phyloP scores from a whole-genome alignment of 139 green algal genomes.

The Picochlorum sp. region DNA sequence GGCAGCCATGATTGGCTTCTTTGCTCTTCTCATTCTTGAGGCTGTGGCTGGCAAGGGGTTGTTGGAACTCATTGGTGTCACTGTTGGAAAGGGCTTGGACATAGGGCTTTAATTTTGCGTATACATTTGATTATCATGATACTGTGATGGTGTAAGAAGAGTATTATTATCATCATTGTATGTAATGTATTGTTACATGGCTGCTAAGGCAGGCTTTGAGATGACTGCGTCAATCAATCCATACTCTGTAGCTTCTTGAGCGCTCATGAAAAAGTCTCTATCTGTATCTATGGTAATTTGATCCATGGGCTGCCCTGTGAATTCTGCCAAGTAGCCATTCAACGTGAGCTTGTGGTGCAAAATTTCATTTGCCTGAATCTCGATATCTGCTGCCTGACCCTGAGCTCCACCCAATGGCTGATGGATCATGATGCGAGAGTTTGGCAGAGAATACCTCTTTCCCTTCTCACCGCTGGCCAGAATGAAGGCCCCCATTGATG shows the following conservation, averaged over 20 bases:
- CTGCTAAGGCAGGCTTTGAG: conserved; percentile 26
- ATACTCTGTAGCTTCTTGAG: conserved; percentile 94
- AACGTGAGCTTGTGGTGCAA: conserved; percentile 99
- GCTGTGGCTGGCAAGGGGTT: conserved; percentile 53
- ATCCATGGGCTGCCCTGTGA: conserved; percentile 91
- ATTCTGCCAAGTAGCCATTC: conserved; percentile 95
- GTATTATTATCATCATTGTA: too few relatives aligned
- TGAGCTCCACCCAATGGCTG: conserved; percentile 96
- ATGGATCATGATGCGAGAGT: conserved; percentile 99
- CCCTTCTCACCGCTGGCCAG: conserved; percentile 86
- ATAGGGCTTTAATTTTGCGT: conserved; percentile 59
- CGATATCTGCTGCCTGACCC: conserved; percentile 98
- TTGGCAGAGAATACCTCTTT: conserved; percentile 94
- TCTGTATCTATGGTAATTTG: conserved; percentile 94
- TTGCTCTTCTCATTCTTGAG: conserved; percentile 70
- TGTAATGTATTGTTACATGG: background rate
- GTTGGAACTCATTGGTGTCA: conserved; percentile 60
- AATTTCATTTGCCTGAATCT: conserved; percentile 99
- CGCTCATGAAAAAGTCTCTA: conserved; percentile 97
- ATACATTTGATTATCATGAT: background rate
- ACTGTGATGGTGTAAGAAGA: background rate
- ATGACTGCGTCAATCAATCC: conserved; percentile 87
- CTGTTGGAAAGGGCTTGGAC: conserved; percentile 51
- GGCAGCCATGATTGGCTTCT: conserved; percentile 81
- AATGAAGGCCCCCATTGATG: conserved; percentile 98